Evolutionary conservation across 345 rosid species (phyloP), one percentile per base, ranked within the genome.

Genomic region (Carallia brachiata): DNA sequence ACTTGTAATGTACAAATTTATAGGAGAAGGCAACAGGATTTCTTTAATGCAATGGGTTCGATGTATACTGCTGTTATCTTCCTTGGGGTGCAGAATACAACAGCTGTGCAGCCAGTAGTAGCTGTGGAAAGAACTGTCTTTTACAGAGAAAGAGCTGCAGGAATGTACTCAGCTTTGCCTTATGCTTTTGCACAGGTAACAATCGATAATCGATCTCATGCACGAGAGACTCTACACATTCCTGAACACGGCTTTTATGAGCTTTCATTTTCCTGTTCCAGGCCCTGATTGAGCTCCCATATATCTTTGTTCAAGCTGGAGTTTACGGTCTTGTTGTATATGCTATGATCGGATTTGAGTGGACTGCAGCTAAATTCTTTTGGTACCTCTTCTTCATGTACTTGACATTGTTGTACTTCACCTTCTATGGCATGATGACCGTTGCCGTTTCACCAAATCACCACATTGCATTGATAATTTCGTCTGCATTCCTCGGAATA

Each of bases 341-440:
- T 37, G 70, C 87, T 0, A 89, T 89, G 96, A 86, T 86, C 8
- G 88, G 89, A 4, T 89, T 83, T 23, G 87, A 89, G 57, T 80
- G 87, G 87, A 84, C 77, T 12, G 81, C 69, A 2, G 79, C 57
- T 1, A 87, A 86, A 63, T 87, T 86, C 80, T 78, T 86, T 54
- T 88, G 96, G 92, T 89, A 86, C n/a, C 54, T 84, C 28, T 89
- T 84, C 79, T 87, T 86, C 55, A 83, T 86, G 83, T 81, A 61
- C 78, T 81, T 83, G 74, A 83, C 95, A 5, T 68, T 89, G n/a
- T 68, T 89, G 36, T 85, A 87, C 78, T 89, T 84, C 87, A 84
- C 96, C 72, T 87, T 69, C 76, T 86, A 86, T 1, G 96, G 92
- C 7, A 89, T 87, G 92, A 87, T 89, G 92, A 68, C 84, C 3